These are phyloP conservation scores for Dactylellina haptotyla DNA, from an alignment of 2,329 filamentous ascomycete species.

Conservation along the genomic window DNA sequence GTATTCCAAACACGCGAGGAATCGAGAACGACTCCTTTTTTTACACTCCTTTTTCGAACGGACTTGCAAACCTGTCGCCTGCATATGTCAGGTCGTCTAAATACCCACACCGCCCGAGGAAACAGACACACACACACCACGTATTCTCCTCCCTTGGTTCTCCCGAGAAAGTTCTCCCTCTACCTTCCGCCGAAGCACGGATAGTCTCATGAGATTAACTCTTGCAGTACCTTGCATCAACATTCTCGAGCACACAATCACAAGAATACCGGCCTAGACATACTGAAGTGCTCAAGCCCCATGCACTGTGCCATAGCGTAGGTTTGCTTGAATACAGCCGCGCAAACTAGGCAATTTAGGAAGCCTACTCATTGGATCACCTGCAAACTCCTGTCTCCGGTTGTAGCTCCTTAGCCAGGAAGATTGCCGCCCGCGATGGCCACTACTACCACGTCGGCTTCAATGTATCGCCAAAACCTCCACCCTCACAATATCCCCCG, in stretches of 20 bases:
- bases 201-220: conserved; percentile 49
- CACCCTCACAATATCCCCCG: conserved; percentile 52
- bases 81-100: conserved; percentile 47
- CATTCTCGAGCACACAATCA: conserved; percentile 21
- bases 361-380: conserved; percentile 47
- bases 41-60: conserved; percentile 37
- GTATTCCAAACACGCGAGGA: conserved; percentile 48
- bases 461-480: conserved; percentile 53
- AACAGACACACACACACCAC: conserved; percentile 31
- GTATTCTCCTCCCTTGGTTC: conserved; percentile 36
- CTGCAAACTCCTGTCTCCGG: conserved; percentile 45
- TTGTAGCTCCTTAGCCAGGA: conserved; percentile 29
- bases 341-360: conserved; percentile 49
- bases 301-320: conserved; percentile 48
- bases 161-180: conserved; percentile 41
- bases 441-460: conserved; percentile 44
- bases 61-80: conserved; percentile 29
- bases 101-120: conserved; percentile 25
- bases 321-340: conserved; percentile 42
- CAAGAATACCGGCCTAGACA: conserved; percentile 18
- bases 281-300: conserved; percentile 33
- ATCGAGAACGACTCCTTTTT: conserved; percentile 20
- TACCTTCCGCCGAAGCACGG: conserved; percentile 49
- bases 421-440: conserved; percentile 50
- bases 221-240: conserved; percentile 52